These are phyloP conservation scores for Fraxinus quadrangulata DNA, from an alignment of 257 asterid genomes.

Conservation along the genomic window DNA sequence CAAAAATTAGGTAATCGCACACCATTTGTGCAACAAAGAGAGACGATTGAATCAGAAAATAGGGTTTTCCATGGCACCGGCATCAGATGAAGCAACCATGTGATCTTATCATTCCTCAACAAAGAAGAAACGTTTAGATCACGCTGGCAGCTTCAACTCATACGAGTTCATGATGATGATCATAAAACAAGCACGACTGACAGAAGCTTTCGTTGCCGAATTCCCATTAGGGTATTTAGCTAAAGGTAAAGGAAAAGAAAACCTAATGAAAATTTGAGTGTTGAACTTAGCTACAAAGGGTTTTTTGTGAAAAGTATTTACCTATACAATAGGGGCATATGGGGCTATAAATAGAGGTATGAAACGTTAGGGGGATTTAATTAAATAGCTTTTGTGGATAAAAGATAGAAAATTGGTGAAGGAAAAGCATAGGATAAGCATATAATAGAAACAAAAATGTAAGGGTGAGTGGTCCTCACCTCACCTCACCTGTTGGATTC, in stretches of 20 bases:
- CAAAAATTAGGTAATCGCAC: background rate
- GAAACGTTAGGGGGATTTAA: background rate
- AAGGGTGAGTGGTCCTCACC: slow-evolving; percentile 37
- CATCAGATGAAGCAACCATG: slow-evolving; percentile 42
- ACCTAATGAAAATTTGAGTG: background rate
- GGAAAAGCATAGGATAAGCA: slow-evolving; percentile 23
- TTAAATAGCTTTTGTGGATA: slow-evolving; percentile 26
- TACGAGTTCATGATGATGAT: slow-evolving; percentile 27
- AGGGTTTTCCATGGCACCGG: slow-evolving; percentile 31
- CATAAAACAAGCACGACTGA: background rate
- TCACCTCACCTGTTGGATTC: slow-evolving; percentile 32
- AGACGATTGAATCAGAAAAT: slow-evolving; percentile 16
- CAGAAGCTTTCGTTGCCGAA: background rate
- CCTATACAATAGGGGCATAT: slow-evolving; percentile 23
- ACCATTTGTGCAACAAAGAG: slow-evolving; percentile 22
- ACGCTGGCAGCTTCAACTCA: slow-evolving; percentile 49
- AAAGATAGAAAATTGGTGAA: slow-evolving; percentile 40
- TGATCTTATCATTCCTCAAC: slow-evolving; percentile 40
- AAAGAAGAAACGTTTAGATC: slow-evolving; percentile 35
- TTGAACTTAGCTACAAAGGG: background rate
- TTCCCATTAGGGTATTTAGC: slow-evolving; percentile 5
- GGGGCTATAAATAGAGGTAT: slow-evolving; percentile 40
- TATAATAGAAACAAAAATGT: slow-evolving; percentile 36
- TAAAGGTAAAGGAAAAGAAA: slow-evolving; percentile 11
- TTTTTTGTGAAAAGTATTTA: slow-evolving; percentile 17